Evolutionary conservation across 176 grass and related monocot species (phyloP), one percentile per base, ranked within the genome.

Genomic region (Phragmites australis): DNA sequence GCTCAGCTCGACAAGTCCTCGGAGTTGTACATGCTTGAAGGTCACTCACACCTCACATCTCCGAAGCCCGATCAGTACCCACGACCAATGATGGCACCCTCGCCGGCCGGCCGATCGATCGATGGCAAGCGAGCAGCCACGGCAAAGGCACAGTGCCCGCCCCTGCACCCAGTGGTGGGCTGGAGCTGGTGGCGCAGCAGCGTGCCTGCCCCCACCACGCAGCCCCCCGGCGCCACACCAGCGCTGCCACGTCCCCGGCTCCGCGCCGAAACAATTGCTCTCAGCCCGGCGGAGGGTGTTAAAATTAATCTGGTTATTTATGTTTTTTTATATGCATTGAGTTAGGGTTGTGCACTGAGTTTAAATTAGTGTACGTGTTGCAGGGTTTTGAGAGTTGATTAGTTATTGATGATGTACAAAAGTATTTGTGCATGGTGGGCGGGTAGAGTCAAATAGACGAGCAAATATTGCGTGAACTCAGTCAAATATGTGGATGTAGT

Each of bases 71-170:
- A 32, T 58, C 61, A 30, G 59, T 60, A 17, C 39, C 12, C 25
- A 12, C 51, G 23, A 2, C 12, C 60, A 44, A 80, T 88, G 68
- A 75, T 75, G 67, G 40, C 51, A 29, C 48, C 40, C 79, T 11
- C 7, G 44, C 71, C 68, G 48, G 29, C 32, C n/a, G 17, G 43
- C 18, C 46, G 15, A 21, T 78, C 16, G 26, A n/a, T 84, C 62
- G 45, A 84, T 21, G 81, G 51, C 81, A 69, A 84, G 81, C 46
- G 87, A 69, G 51, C 67, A 30, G 74, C 34, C 80, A 74, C 68
- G 9, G 30, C 59, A 49, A 62, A 62, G 22, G n/a, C 57, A 49
- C 48, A 82, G 72, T 55, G 27, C 5, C 41, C 47, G 47, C 31
- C 46, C 8, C 79, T 48, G 66, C 65, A 34, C 57, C 51, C 21